These are phyloP conservation scores for Sugiyamaella floridensis DNA, from an alignment of 805 yeast genomes.

Conservation along the genomic window DNA sequence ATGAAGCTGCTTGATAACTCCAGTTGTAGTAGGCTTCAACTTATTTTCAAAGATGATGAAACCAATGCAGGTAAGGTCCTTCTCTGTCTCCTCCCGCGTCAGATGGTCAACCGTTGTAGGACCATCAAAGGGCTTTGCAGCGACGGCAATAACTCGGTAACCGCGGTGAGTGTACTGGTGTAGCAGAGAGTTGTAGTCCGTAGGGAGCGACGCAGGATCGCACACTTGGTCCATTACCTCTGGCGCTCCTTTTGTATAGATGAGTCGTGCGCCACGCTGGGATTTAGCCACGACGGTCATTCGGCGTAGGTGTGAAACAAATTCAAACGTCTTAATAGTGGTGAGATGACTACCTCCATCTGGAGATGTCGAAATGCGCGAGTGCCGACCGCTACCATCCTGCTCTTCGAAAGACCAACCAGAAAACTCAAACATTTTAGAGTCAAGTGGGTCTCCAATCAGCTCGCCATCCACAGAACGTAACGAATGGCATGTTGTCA, in stretches of 20 bases:
- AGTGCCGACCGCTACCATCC: constrained; percentile 22
- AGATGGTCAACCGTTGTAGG: neutral
- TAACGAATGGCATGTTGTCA: constrained; percentile 84
- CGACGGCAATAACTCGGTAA: constrained; percentile 92
- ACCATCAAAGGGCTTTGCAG: constrained; percentile 44
- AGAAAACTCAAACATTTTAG: constrained; percentile 88
- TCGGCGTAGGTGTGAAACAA: constrained; percentile 74
- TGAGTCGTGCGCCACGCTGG: constrained; percentile 36
- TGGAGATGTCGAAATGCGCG: constrained; percentile 8
- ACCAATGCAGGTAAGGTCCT: constrained; percentile 67
- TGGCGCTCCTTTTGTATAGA: constrained; percentile 93
- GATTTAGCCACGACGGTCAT: constrained; percentile 76
- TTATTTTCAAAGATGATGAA: constrained; percentile 90
- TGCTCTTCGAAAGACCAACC: constrained; percentile 72
- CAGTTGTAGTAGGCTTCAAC: constrained; percentile 60
- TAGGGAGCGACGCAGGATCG: constrained; percentile 61
- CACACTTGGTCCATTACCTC: constrained; percentile 84
- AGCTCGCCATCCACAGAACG: constrained; percentile 69
- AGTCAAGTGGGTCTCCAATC: constrained; percentile 91
- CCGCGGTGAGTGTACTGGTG: constrained; percentile 90
- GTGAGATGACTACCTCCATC: constrained; percentile 30
- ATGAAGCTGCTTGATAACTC: constrained; percentile 51
- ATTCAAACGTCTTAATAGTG: constrained; percentile 62
- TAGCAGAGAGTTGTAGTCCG: constrained; percentile 62
- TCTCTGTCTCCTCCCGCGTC: constrained; percentile 60